These are phyloP conservation scores for Diplodia scrobiculata DNA, from an alignment of 2,329 filamentous ascomycete genomes.

Conservation along the genomic window DNA sequence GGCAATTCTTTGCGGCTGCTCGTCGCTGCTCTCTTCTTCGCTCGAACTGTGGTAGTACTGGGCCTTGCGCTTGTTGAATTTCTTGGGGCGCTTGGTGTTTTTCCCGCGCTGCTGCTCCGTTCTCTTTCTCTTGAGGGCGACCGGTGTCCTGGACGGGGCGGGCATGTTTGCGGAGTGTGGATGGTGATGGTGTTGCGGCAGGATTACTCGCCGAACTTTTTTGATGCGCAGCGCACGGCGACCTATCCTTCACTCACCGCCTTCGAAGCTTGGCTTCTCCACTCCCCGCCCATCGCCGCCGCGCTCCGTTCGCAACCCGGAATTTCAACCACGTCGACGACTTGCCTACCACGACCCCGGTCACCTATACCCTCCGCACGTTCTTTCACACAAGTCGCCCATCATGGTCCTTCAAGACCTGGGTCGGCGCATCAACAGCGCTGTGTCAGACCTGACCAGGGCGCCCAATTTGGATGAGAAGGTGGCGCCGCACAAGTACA, in stretches of 20 bases:
- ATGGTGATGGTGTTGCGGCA: background rate
- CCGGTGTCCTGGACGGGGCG: conserved; percentile 38
- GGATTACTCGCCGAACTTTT: conserved; percentile 17
- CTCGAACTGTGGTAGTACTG: conserved; percentile 68
- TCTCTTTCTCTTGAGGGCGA: conserved; percentile 58
- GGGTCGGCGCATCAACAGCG: conserved; percentile 95
- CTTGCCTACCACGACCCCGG: background rate
- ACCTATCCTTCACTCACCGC: background rate
- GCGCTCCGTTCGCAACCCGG: conserved; percentile 6
- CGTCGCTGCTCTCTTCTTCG: conserved; percentile 49
- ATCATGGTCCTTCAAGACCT: conserved; percentile 98
- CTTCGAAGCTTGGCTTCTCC: conserved; percentile 1
- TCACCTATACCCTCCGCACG: background rate
- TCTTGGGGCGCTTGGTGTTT: conserved; percentile 56
- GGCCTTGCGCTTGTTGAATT: conserved; percentile 61
- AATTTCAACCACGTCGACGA: conserved; percentile 27
- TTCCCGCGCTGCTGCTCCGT: conserved; percentile 61
- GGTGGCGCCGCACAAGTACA: conserved; percentile 51
- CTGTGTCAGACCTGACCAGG: conserved; percentile 88
- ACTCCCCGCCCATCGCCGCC: conserved; percentile 15
- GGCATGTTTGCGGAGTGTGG: conserved; percentile 14
- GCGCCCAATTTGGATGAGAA: conserved; percentile 96
- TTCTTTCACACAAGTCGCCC: conserved; percentile 16
- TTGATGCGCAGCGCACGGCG: background rate
- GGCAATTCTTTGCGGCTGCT: conserved; percentile 5